phyloP scores from a whole-genome alignment of 179 eudicot species.

The Patellifolia procumbens region DNA sequence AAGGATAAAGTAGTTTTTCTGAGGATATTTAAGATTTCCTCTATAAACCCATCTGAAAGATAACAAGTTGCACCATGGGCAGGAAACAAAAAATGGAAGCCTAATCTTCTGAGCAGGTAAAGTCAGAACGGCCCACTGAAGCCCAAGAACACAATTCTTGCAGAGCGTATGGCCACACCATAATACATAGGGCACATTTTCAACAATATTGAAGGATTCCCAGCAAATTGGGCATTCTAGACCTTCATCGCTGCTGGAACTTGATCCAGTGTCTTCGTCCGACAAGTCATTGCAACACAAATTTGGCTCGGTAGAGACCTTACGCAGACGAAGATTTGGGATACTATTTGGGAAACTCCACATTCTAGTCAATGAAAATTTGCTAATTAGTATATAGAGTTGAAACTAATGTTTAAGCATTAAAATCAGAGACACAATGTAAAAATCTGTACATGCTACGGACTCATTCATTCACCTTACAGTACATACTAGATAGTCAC shows the following conservation, averaged over 20 bases:
- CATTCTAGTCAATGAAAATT: conserved; percentile 37
- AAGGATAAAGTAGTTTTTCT: conserved; percentile 72
- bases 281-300: conserved; percentile 45
- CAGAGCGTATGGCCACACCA: conserved; percentile 85
- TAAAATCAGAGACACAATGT: background rate
- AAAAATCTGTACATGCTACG: background rate
- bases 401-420: background rate
- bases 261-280: conserved; percentile 63
- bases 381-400: background rate
- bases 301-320: conserved; percentile 42
- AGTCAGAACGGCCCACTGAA: conserved; percentile 54
- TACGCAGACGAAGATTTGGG: conserved; percentile 45
- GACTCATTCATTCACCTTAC: background rate
- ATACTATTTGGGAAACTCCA: conserved; percentile 56
- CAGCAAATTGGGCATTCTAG: conserved; percentile 80
- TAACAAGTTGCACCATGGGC: conserved; percentile 71
- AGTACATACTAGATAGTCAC: background rate
- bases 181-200: conserved; percentile 72
- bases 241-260: conserved; percentile 59
- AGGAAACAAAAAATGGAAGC: conserved; percentile 64
- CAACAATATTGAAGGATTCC: conserved; percentile 74
- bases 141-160: conserved; percentile 65
- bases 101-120: conserved; percentile 51
- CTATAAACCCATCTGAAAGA: conserved; percentile 51
- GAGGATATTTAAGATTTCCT: conserved; percentile 62